phyloP scores from a whole-genome alignment of 805 yeast genomes.

The Grigorovia transvaalensis region DNA sequence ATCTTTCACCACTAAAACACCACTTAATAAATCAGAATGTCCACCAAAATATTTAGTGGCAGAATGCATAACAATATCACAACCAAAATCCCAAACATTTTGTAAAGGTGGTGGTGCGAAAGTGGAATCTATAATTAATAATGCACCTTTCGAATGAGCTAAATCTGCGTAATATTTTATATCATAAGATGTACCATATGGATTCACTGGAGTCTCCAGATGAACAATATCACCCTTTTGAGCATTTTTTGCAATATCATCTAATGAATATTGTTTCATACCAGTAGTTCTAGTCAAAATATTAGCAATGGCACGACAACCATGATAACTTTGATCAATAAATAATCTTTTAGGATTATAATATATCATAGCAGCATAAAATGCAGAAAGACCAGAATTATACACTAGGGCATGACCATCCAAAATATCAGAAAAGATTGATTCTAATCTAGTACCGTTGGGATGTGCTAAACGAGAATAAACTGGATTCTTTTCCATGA shows the following conservation, averaged over 20 bases:
- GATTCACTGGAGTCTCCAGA: constrained; percentile 83
- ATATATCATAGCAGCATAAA: constrained; percentile 60
- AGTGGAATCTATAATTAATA: constrained; percentile 68
- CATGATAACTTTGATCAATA: constrained; percentile 77
- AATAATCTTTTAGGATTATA: constrained; percentile 65
- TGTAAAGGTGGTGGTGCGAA: constrained; percentile 90
- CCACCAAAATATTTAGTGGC: constrained; percentile 93
- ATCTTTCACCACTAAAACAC: constrained; percentile 61
- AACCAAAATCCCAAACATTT: constrained; percentile 73
- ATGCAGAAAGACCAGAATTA: constrained; percentile 74
- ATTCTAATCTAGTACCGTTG: constrained; percentile 57
- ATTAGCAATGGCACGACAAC: constrained; percentile 61
- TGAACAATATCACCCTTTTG: constrained; percentile 67
- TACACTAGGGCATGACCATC: constrained; percentile 61
- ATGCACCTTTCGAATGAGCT: constrained; percentile 73
- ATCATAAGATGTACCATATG: constrained; percentile 59
- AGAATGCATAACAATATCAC: constrained; percentile 84
- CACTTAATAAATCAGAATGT: constrained; percentile 86
- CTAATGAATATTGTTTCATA: constrained; percentile 39
- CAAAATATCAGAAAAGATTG: constrained; percentile 47
- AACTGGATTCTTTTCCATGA: constrained; percentile 31
- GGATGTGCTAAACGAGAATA: constrained; percentile 77
- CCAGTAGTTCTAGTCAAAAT: constrained; percentile 54
- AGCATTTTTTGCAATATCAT: constrained; percentile 37
- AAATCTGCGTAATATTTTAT: constrained; percentile 50